Conservation (phyloP, 148 eudicot genomes). For the Selenicereus undatus region DNA sequence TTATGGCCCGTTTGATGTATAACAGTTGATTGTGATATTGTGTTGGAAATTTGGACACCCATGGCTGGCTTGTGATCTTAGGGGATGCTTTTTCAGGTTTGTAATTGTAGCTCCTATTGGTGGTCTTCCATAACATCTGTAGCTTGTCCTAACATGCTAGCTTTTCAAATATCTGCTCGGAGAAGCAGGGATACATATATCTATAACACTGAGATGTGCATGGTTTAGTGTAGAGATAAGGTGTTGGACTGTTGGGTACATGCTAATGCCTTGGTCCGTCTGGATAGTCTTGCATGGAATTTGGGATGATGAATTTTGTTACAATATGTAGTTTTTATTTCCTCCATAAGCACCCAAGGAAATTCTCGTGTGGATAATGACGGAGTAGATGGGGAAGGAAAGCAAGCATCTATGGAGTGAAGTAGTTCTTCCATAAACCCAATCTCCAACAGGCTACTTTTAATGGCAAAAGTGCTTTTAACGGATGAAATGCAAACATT, state of each 20-base stretch:
- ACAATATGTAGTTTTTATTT: neutral
- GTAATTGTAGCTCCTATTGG: neutral
- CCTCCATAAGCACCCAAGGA: neutral
- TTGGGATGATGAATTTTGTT: neutral
- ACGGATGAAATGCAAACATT: neutral
- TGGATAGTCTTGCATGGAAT: neutral
- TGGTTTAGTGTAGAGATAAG: neutral
- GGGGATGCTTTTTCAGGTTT: neutral
- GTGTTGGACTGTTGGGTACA: neutral
- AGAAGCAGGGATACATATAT: neutral
- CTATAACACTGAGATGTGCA: neutral
- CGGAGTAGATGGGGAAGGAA: neutral
- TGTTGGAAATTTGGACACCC: neutral
- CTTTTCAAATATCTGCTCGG: neutral
- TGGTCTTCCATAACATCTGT: neutral
- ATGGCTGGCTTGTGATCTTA: neutral
- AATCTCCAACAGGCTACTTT: neutral
- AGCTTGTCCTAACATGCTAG: neutral
- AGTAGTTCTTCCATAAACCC: neutral
- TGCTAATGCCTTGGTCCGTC: neutral
- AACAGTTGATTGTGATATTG: neutral
- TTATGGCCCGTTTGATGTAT: neutral
- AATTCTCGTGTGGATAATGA: neutral
- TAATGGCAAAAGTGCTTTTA: neutral
- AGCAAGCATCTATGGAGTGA: neutral